Evolutionary conservation across 768 basidiomycete genomes (phyloP), one percentile per base, ranked within the genome.

Genomic region (Phylloporus rhodoxanthus): DNA sequence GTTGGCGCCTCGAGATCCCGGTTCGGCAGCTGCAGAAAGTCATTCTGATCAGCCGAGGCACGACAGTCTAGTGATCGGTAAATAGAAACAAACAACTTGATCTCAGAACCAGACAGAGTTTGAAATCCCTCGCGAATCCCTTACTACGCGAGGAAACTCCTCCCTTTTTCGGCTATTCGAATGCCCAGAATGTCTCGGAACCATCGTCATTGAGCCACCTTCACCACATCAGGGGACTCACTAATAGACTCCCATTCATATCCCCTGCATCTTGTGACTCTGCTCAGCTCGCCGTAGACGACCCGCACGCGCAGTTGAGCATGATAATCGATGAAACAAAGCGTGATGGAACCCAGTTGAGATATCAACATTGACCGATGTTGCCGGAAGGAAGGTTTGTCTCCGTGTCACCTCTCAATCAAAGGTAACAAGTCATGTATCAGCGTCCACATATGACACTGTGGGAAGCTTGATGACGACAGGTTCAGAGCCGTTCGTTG

Each of bases 371-470:
- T 62, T 1, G 45, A 51, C 4, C 42, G 26, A 36, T 61, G 60
- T 30, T 26, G 25, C 19, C 62, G 50, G 60, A 48, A 57, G 1
- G 30, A 48, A 15, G 30, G 53, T 40, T 21, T 0, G 1, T 47
- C 48, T 0, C 42, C 53, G 2, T 62, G 57, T 29, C 38, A 36
- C 37, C 46, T 55, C 8, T 62, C 53, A 57, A 51, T 62, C 38
- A 50, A 7, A 41, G 49, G 50, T 3, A 50, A 61, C 40, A 56
- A 49, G 41, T 48, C 60, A 2, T 51, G n/a, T 4, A 47, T 61
- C 25, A 50, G 46, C 4, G 1, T 4, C 1, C 61, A 63, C 15
- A 57, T 57, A 25, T 62, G 61, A 53, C 58, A 63, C 1, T 43
- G 55, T 39, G 49, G 45, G 3, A 32, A 41, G 29, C 37, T 39